Evolutionary conservation across 805 yeast species (phyloP).

Genomic region (Lipomyces spencermartinsiae): DNA sequence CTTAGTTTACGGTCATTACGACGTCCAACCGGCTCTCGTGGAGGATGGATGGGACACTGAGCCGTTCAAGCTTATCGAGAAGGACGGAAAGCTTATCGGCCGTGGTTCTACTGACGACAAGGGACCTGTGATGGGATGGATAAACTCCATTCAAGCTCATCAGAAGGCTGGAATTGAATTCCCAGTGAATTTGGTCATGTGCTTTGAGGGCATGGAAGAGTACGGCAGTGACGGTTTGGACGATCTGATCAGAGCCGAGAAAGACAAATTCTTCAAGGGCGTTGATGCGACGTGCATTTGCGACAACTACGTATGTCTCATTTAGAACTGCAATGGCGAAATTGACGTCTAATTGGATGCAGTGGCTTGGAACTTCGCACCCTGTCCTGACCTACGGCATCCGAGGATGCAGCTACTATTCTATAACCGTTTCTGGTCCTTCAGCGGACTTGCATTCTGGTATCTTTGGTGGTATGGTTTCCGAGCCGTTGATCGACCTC

Average conservation of each 20-base stretch:
- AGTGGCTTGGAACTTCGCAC: slow-evolving; percentile 94
- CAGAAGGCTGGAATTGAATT: slow-evolving; percentile 79
- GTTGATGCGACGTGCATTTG: slow-evolving; percentile 95
- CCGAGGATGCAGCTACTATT: slow-evolving; percentile 95
- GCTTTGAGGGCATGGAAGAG: slow-evolving; percentile 99
- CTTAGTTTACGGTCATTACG: slow-evolving; percentile 94
- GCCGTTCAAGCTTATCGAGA: slow-evolving; percentile 79
- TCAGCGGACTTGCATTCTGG: slow-evolving; percentile 98
- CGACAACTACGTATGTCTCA: slow-evolving; percentile 68
- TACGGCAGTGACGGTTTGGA: slow-evolving; percentile 94
- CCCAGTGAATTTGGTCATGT: slow-evolving; percentile 90
- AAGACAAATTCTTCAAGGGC: slow-evolving; percentile 76
- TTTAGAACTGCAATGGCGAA: neutral
- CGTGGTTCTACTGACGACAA: slow-evolving; percentile 98
- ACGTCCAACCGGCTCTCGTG: slow-evolving; percentile 91
- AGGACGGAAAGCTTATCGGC: slow-evolving; percentile 76
- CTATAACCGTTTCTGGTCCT: slow-evolving; percentile 83
- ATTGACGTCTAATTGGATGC: neutral
- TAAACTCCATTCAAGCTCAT: slow-evolving; percentile 91
- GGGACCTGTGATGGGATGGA: slow-evolving; percentile 98
- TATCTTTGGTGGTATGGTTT: slow-evolving; percentile 94
- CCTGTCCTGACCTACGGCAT: slow-evolving; percentile 98
- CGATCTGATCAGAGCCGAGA: slow-evolving; percentile 78
- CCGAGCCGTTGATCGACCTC: slow-evolving; percentile 97
- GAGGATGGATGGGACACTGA: slow-evolving; percentile 97